phyloP scores from a whole-genome alignment of 2,329 filamentous ascomycete genomes.

The Huntiella omanensis region DNA sequence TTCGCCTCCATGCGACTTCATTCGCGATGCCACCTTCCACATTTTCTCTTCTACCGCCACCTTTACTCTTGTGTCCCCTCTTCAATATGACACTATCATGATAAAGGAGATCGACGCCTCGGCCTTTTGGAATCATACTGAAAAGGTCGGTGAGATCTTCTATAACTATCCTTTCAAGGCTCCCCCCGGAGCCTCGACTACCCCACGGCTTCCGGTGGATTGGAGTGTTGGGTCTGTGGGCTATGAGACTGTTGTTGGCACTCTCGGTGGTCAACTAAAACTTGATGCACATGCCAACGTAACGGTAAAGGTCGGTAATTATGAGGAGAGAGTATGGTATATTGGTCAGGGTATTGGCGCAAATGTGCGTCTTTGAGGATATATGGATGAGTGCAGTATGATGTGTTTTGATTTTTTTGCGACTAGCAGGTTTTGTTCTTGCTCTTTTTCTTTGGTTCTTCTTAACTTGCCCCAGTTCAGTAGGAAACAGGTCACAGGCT shows the following conservation, averaged over 20 bases:
- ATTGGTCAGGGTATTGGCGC: slow-evolving; percentile 52
- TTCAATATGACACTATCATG: slow-evolving; percentile 52
- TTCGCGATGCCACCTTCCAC: slow-evolving; percentile 73
- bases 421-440: not conserved
- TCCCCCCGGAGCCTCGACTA: slow-evolving; percentile 51
- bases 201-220: slow-evolving; percentile 62
- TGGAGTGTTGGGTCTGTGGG: slow-evolving; percentile 64
- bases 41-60: slow-evolving; percentile 69
- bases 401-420: slow-evolving; percentile 14
- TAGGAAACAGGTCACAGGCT: not conserved
- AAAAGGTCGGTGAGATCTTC: slow-evolving; percentile 58
- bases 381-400: slow-evolving; percentile 10
- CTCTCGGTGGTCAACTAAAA: slow-evolving; percentile 61
- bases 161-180: slow-evolving; percentile 59
- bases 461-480: not conserved
- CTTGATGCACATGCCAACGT: slow-evolving; percentile 64
- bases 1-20: slow-evolving; percentile 34
- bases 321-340: slow-evolving; percentile 55
- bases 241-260: slow-evolving; percentile 61
- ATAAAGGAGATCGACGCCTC: slow-evolving; percentile 69
- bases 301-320: slow-evolving; percentile 54
- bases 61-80: slow-evolving; percentile 66
- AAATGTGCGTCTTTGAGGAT: slow-evolving; percentile 30
- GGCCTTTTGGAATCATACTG: slow-evolving; percentile 65
- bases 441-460: not conserved